Percentiles rank a stretch among this genome's conserved stretches.
Evolutionary conservation across 441 rosid genomes (phyloP).

Genomic region (Melastoma candidum): DNA sequence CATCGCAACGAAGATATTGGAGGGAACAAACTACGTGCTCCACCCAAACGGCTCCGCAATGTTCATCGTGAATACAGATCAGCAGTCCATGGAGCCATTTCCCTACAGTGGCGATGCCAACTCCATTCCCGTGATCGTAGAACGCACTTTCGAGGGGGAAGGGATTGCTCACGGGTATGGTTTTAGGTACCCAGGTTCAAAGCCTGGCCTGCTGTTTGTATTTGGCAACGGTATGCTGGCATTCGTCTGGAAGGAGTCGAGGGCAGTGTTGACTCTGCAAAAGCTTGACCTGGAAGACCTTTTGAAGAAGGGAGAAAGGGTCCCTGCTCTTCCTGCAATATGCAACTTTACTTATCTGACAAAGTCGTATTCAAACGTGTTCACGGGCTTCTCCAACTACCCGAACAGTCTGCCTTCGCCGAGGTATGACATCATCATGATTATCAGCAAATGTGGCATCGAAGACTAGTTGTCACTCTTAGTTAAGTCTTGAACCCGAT

Average conservation of each 20-base stretch:
- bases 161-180: conserved; percentile 86
- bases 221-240: conserved; percentile 55
- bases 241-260: conserved; percentile 80
- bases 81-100: conserved; percentile 52
- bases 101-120: conserved; percentile 58
- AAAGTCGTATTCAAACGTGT: conserved; percentile 79
- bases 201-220: conserved; percentile 68
- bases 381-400: conserved; percentile 42
- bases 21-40: conserved; percentile 70
- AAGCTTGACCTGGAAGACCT: conserved; percentile 61
- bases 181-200: conserved; percentile 78
- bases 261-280: conserved; percentile 63
- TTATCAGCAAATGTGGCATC: no score
- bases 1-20: conserved; percentile 79
- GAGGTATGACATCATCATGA: conserved; percentile 22
- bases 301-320: conserved; percentile 64
- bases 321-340: conserved; percentile 56
- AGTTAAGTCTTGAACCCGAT: background rate
- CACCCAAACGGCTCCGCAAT: conserved; percentile 87
- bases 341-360: conserved; percentile 72
- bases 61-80: conserved; percentile 58
- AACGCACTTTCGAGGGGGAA: conserved; percentile 48
- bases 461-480: background rate
- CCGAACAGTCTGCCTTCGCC: conserved; percentile 32
- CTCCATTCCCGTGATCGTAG: conserved; percentile 30